Percentiles rank a stretch among this genome's conserved stretches.
These are phyloP conservation scores for Arabis alpina DNA, from an alignment of 345 rosid species.

Conservation along the genomic window DNA sequence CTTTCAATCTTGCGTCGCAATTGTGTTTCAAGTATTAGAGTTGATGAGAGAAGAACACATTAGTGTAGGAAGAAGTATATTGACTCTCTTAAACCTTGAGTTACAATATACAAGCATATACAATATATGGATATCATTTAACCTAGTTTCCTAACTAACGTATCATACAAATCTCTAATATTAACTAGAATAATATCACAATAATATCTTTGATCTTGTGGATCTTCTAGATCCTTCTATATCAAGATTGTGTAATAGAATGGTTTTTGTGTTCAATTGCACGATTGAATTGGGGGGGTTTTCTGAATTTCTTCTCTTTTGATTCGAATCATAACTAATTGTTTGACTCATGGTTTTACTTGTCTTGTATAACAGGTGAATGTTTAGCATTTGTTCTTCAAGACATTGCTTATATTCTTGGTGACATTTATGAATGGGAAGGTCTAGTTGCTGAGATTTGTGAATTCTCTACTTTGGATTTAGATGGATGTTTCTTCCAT, in stretches of 20 bases:
- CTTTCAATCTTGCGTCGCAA: neutral
- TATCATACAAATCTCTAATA: too few species aligned
- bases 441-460: constrained; percentile 21
- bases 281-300: neutral
- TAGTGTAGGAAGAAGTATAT: too few species aligned
- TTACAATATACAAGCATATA: too few species aligned
- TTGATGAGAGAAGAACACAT: too few species aligned
- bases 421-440: too few species aligned
- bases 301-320: neutral
- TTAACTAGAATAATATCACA: too few species aligned
- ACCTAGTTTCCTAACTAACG: too few species aligned
- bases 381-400: constrained; percentile 3
- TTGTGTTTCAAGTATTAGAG: too few species aligned
- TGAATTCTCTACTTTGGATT: constrained; percentile 43
- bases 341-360: constrained; percentile 3
- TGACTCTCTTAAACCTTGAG: too few species aligned
- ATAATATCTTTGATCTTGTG: too few species aligned
- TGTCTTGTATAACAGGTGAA: constrained; percentile 27
- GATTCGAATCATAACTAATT: neutral
- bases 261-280: neutral
- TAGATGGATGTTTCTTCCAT: constrained; percentile 65
- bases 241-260: neutral
- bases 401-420: constrained; percentile 22
- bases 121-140: too few species aligned
- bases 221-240: too few species aligned